Conservation (phyloP, 495 filamentous ascomycete genomes). For the Daldinia vernicosa region DNA sequence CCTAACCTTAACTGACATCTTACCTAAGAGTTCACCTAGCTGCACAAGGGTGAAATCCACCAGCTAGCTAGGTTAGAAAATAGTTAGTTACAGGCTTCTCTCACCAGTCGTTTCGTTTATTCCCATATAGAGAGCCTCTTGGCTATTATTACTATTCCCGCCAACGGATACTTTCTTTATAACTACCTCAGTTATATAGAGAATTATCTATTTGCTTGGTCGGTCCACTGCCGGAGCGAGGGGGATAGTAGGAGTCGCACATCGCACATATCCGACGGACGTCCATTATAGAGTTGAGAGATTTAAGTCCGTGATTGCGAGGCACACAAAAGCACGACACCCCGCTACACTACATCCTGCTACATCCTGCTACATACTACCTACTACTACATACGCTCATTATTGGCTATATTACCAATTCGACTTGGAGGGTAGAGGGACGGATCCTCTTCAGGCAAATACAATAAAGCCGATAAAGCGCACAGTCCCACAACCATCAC, state of each 20-base stretch:
- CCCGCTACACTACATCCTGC: slow-evolving; percentile 10
- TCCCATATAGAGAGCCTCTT: slow-evolving; percentile 25
- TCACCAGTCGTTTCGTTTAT: slow-evolving; percentile 30
- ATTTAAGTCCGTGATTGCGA: slow-evolving; percentile 26
- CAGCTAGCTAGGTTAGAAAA: slow-evolving; percentile 6
- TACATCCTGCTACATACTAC: slow-evolving; percentile 1
- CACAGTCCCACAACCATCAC: slow-evolving; percentile 21
- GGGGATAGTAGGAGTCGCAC: slow-evolving; percentile 15
- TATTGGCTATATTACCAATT: slow-evolving; percentile 35
- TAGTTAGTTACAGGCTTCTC: slow-evolving; percentile 23
- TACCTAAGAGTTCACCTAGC: slow-evolving; percentile 37
- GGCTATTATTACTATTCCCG: slow-evolving; percentile 4
- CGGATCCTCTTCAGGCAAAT: slow-evolving; percentile 39
- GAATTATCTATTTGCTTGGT: slow-evolving; percentile 23
- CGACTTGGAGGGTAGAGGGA: slow-evolving; percentile 28
- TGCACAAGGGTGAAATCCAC: slow-evolving; percentile 33
- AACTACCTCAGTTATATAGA: too few species aligned
- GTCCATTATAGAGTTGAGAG: slow-evolving; percentile 24
- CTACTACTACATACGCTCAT: slow-evolving; percentile 17
- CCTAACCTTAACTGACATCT: slow-evolving; percentile 8
- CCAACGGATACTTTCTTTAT: not conserved
- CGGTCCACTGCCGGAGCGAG: slow-evolving; percentile 16
- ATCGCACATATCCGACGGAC: slow-evolving; percentile 23
- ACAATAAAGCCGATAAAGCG: slow-evolving; percentile 34
- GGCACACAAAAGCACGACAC: slow-evolving; percentile 28